phyloP scores from a whole-genome alignment of 2,329 filamentous ascomycete species.

The Alternaria postmessia region DNA sequence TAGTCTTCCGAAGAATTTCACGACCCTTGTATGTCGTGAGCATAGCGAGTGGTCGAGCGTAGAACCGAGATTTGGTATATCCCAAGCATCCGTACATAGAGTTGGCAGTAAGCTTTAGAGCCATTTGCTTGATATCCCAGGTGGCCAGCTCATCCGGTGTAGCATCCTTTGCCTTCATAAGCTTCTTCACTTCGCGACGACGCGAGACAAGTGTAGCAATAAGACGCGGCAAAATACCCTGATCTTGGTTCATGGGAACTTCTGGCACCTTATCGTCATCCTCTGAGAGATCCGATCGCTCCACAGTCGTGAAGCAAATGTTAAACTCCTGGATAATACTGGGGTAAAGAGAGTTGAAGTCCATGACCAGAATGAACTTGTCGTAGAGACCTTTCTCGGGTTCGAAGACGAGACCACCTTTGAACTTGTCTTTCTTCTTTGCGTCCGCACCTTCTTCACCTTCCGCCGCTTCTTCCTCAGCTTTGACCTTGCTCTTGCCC shows the following conservation, averaged over 20 bases:
- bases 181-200: conserved; percentile 88
- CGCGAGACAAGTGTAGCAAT: conserved; percentile 91
- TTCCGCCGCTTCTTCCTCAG: conserved; percentile 76
- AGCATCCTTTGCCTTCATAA: conserved; percentile 94
- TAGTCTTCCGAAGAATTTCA: conserved; percentile 95
- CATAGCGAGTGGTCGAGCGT: conserved; percentile 91
- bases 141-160: conserved; percentile 86
- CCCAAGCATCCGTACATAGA: conserved; percentile 99
- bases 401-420: conserved; percentile 97
- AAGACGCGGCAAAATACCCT: conserved; percentile 86
- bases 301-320: conserved; percentile 98
- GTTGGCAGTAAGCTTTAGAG: conserved; percentile 96
- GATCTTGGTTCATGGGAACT: conserved; percentile 77
- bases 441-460: conserved; percentile 72
- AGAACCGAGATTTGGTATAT: conserved; percentile 96
- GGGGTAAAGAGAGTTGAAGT: conserved; percentile 98
- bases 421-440: conserved; percentile 99
- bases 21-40: conserved; percentile 97
- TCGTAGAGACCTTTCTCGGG: conserved; percentile 97
- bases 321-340: conserved; percentile 99
- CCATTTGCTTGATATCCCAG: conserved; percentile 98
- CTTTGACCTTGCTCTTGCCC: conserved; percentile 76
- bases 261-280: conserved; percentile 91
- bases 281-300: conserved; percentile 74
- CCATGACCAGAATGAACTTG: conserved; percentile 98